A percentile compares a stretch with the other conserved stretches of the same genome.
phyloP scores from a whole-genome alignment of 2,329 filamentous ascomycete species.

The Fusarium setosum region DNA sequence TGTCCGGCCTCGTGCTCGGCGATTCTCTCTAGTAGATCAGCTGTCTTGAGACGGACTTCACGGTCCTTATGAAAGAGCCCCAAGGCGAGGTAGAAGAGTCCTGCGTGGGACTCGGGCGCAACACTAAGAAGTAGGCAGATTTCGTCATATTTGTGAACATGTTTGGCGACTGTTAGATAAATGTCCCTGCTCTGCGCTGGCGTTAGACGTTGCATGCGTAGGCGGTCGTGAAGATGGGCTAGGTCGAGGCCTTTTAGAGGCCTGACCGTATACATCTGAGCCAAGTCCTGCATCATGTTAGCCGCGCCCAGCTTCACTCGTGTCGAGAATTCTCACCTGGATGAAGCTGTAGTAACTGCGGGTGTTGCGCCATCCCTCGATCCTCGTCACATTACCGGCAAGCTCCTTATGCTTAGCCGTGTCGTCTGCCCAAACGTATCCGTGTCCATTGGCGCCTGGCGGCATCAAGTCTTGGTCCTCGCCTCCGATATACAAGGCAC shows the following conservation, averaged over 20 bases:
- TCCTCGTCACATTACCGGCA: constrained; percentile 89
- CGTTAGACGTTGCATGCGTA: constrained; percentile 83
- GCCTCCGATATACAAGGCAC: constrained; percentile 85
- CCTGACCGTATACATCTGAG: constrained; percentile 70
- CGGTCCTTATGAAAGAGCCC: constrained; percentile 91
- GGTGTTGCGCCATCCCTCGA: constrained; percentile 97
- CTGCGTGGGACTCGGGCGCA: constrained; percentile 86
- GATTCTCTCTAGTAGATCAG: constrained; percentile 84
- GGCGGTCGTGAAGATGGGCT: constrained; percentile 90
- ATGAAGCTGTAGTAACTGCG: constrained; percentile 96
- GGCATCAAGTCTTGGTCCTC: constrained; percentile 73
- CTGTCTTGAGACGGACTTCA: constrained; percentile 81
- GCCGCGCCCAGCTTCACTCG: not conserved
- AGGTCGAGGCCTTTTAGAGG: constrained; percentile 87
- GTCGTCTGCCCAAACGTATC: constrained; percentile 95
- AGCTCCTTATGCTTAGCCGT: constrained; percentile 84
- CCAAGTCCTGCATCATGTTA: constrained; percentile 66
- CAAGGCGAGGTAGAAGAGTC: constrained; percentile 89
- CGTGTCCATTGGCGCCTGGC: constrained; percentile 79
- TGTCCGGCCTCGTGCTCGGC: constrained; percentile 88
- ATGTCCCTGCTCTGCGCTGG: constrained; percentile 83
- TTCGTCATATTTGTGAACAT: constrained; percentile 83
- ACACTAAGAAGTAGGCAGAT: constrained; percentile 86
- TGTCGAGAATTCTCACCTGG: constrained; percentile 65
- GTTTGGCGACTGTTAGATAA: constrained; percentile 82